A percentile compares a stretch with the other conserved stretches of the same genome.
phyloP scores from a whole-genome alignment of 345 rosid genomes.

The Aquilaria malaccensis region DNA sequence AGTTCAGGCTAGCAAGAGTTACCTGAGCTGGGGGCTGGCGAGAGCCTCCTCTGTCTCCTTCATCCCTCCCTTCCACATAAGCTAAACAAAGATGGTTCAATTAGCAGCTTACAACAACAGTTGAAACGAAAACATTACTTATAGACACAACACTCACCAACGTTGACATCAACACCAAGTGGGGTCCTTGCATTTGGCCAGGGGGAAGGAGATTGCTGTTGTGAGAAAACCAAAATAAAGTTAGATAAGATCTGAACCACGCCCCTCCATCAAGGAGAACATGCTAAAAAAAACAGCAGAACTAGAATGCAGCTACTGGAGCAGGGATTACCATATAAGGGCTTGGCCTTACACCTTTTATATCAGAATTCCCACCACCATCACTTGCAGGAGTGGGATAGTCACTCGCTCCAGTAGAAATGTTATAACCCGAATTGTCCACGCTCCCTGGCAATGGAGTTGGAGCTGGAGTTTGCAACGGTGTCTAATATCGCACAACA shows the following conservation, averaged over 20 bases:
- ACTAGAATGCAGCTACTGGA: neutral
- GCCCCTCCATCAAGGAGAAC: neutral
- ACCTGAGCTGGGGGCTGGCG: constrained; percentile 82
- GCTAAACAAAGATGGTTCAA: constrained; percentile 35
- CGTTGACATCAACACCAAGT: constrained; percentile 77
- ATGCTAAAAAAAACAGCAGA: neutral
- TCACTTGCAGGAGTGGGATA: constrained; percentile 79
- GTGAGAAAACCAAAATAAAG: constrained; percentile 9
- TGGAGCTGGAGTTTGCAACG: constrained; percentile 74
- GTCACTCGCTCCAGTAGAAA: constrained; percentile 81
- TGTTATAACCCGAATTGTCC: constrained; percentile 81
- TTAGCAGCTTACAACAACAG: constrained; percentile 12
- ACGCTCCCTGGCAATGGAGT: constrained; percentile 75
- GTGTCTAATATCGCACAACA: constrained; percentile 47
- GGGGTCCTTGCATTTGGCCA: constrained; percentile 77
- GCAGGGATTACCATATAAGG: constrained; percentile 59
- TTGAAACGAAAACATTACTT: neutral
- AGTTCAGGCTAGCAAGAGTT: constrained; percentile 15
- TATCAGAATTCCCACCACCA: constrained; percentile 46
- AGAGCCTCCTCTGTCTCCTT: constrained; percentile 67
- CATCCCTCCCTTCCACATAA: constrained; percentile 93
- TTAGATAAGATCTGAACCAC: constrained; percentile 5
- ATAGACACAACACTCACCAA: constrained; percentile 56
- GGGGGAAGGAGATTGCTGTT: constrained; percentile 85
- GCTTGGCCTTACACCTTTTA: constrained; percentile 72